Conservation (phyloP, 768 basidiomycete species). For the Omphalotus guepiniiformis region DNA sequence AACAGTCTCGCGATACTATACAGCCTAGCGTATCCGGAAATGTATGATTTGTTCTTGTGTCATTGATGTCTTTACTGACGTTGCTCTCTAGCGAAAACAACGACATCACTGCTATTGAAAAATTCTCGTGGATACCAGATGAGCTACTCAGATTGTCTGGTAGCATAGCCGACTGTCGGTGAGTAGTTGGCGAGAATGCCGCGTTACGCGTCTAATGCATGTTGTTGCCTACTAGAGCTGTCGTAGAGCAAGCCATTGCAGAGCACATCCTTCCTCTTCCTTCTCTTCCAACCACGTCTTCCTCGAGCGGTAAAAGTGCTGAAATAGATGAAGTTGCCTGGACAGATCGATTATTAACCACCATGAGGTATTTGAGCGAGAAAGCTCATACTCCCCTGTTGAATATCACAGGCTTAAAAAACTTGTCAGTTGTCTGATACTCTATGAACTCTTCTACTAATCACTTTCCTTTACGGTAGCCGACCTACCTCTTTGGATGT, state of each 20-base stretch:
- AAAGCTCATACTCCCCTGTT: conserved; percentile 54
- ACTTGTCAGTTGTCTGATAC: conserved; percentile 4
- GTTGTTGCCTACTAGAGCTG: conserved; percentile 32
- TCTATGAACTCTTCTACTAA: background rate
- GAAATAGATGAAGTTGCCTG: conserved; percentile 79
- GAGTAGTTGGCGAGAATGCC: conserved; percentile 11
- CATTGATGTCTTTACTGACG: conserved; percentile 3
- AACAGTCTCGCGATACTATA: conserved; percentile 75
- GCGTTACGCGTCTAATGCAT: background rate
- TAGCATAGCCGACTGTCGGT: conserved; percentile 59
- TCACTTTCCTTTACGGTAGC: no score
- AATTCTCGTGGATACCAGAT: conserved; percentile 94
- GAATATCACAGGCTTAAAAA: conserved; percentile 57
- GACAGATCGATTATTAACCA: conserved; percentile 78
- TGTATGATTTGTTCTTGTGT: conserved; percentile 50
- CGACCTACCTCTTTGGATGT: conserved; percentile 68
- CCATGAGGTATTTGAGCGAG: conserved; percentile 66
- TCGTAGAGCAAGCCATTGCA: conserved; percentile 65
- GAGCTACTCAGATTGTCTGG: conserved; percentile 55
- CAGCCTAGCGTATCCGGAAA: conserved; percentile 79
- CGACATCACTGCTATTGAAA: conserved; percentile 63
- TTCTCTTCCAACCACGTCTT: conserved; percentile 28
- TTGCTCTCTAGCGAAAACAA: conserved; percentile 62
- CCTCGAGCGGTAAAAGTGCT: conserved; percentile 15
- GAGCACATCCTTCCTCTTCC: conserved; percentile 84